Percentiles rank a stretch among this genome's conserved stretches.
Evolutionary conservation across 2,329 filamentous ascomycete species (phyloP).

Genomic region (Raffaelea deltoideospora): DNA sequence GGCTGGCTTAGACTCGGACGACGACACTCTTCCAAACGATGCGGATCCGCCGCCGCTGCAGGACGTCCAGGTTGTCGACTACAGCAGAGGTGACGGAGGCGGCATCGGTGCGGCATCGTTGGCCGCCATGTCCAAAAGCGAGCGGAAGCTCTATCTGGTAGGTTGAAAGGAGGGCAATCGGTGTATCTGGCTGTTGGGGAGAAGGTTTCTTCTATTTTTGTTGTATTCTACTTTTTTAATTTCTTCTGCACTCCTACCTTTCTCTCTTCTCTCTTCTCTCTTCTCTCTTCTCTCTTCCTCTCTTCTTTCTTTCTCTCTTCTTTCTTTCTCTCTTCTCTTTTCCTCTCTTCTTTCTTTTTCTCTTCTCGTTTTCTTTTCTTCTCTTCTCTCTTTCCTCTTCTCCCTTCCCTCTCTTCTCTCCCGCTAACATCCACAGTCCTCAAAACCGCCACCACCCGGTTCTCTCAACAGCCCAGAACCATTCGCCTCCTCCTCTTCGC

Average conservation of each 20-base stretch:
- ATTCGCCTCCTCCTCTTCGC: no score
- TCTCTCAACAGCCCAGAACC: no score
- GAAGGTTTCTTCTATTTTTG: no score
- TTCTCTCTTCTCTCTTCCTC: background rate
- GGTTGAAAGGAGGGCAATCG: no score
- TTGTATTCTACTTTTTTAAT: no score
- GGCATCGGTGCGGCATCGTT: conserved; percentile 13
- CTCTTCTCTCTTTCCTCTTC: background rate
- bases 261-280: background rate
- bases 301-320: no score
- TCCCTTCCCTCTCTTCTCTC: background rate
- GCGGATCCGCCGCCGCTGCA: conserved; percentile 10
- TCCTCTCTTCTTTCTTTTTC: background rate
- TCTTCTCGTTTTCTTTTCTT: no score
- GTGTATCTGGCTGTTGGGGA: no score
- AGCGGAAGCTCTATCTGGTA: conserved; percentile 68
- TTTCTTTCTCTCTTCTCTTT: background rate
- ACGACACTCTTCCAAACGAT: conserved; percentile 13
- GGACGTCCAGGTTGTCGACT: conserved; percentile 46
- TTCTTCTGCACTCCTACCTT: no score
- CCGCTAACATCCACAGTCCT: conserved; percentile 24
- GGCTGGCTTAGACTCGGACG: conserved; percentile 20
- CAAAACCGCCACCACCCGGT: no score
- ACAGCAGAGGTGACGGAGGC: conserved; percentile 29
- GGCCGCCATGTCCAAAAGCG: conserved; percentile 43